Conservation (phyloP, 2,329 filamentous ascomycete genomes). For the Epichloe brachyelytri region DNA sequence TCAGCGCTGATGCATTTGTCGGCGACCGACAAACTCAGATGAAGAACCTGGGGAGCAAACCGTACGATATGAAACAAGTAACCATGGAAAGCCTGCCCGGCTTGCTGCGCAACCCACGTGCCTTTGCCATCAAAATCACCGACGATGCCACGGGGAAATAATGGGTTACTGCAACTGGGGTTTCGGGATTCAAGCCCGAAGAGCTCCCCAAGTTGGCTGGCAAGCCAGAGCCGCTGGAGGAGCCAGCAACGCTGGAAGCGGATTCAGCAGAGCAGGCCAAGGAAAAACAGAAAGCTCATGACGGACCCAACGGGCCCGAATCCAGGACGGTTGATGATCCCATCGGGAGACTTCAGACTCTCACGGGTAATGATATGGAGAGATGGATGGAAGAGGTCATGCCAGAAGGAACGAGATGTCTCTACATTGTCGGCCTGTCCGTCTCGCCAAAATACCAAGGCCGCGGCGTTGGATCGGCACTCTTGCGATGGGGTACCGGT, state of each 20-base stretch:
- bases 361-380: slow-evolving; percentile 19
- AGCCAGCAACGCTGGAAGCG: not conserved
- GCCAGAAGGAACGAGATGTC: slow-evolving; percentile 19
- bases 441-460: slow-evolving; percentile 19
- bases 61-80: slow-evolving; percentile 16
- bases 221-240: slow-evolving; percentile 5
- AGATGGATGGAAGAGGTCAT: slow-evolving; percentile 19
- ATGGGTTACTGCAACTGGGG: slow-evolving; percentile 20
- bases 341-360: slow-evolving; percentile 16
- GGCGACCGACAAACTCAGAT: slow-evolving; percentile 23
- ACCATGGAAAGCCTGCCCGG: slow-evolving; percentile 12
- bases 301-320: not conserved
- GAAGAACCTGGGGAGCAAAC: slow-evolving; percentile 18
- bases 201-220: slow-evolving; percentile 11
- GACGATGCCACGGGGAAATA: slow-evolving; percentile 14
- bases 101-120: slow-evolving; percentile 11
- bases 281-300: not conserved
- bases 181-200: slow-evolving; percentile 15
- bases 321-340: slow-evolving; percentile 9
- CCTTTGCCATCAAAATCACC: slow-evolving; percentile 20
- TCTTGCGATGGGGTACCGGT: slow-evolving; percentile 19
- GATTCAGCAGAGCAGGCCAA: not conserved
- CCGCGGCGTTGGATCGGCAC: slow-evolving; percentile 18
- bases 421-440: slow-evolving; percentile 19
- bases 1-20: slow-evolving; percentile 18